Conservation (phyloP, 208 protist species). For the Strigomonas culicis region DNA sequence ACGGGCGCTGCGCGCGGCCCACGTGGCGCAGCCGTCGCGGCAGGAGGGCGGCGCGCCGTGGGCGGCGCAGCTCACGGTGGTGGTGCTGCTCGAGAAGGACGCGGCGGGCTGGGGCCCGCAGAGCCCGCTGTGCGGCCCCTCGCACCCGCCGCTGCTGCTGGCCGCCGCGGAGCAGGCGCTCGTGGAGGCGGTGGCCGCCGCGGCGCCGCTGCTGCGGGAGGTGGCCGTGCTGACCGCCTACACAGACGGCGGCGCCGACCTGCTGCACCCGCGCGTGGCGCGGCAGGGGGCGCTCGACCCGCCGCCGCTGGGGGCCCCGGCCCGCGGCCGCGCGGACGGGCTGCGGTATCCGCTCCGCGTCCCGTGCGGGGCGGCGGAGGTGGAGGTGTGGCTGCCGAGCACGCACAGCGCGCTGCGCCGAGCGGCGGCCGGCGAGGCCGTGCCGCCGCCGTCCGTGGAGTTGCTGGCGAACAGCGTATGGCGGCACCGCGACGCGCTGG, state of each 20-base stretch:
- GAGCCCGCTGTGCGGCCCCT: slow-evolving; percentile 56
- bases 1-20: slow-evolving; percentile 29
- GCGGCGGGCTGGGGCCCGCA: slow-evolving; percentile 34
- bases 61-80: slow-evolving; percentile 30
- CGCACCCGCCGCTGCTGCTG: slow-evolving; percentile 46
- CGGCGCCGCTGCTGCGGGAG: slow-evolving; percentile 41
- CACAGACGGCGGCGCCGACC: slow-evolving; percentile 3
- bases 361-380: neutral
- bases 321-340: neutral
- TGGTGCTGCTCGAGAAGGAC: slow-evolving; percentile 43
- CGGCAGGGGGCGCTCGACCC: neutral
- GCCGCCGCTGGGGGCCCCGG: neutral
- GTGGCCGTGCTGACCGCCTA: slow-evolving; percentile 47
- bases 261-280: slow-evolving; percentile 8
- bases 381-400: neutral
- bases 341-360: neutral
- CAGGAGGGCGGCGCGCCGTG: neutral
- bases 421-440: neutral
- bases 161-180: slow-evolving; percentile 66
- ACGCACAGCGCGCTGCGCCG: slow-evolving; percentile 1
- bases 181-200: slow-evolving; percentile 51
- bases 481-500: slow-evolving; percentile 46
- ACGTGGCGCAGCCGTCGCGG: slow-evolving; percentile 43
- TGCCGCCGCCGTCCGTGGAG: neutral
- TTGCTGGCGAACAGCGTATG: slow-evolving; percentile 24